Evolutionary conservation across 768 basidiomycete species (phyloP), one percentile per base, ranked within the genome.

Genomic region (Cystofilobasidium ferigula): DNA sequence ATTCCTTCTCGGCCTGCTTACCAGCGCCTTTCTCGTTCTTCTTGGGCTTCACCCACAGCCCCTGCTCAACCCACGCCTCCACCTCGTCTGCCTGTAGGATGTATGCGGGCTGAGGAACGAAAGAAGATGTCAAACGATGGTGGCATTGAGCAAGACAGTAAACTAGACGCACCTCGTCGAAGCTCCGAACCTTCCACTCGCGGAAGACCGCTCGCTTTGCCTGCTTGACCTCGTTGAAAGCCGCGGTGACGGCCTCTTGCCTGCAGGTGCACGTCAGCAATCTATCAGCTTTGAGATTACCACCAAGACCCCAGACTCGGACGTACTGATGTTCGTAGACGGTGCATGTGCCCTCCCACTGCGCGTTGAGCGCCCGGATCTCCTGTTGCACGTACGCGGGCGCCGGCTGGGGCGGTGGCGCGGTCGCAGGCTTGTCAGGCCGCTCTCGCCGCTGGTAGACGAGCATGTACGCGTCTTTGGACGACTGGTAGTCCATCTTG

Each of bases 401-500:
- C 16, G 61, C 53, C 13, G 28, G 9, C 32, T 51, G 47, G 12
- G 22, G 16, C 5, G 22, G 38, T 40, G 30, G 32, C 10, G 35
- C 8, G 1, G 43, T 32, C 14, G 32, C 8, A n/a, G n/a, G n/a
- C n/a, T n/a, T n/a, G 24, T 70, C 64, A 34, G 35, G 14, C 12
- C 24, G 14, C 24, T 48, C 32, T 69, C 78, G 80, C 14, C 83
- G 82, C 42, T 83, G 81, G 75, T 97, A 98, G 62, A 98, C 85
- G 36, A 97, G 81, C 91, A 97, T 94, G 76, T 98, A 95, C 8
- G 89, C 90, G 71, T 95, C 90, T 76, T 82, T 87, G 1, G 90
- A 91, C 24, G 71, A 43, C 10, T 63, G 40, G 43, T 57, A 65
- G 28, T 54, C 51, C 18, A 2, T 5, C 58, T 47, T 48, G 5